Base-by-base conservation (phyloP, 306 rosid genomes). In the Potentilla sterilis region DNA sequence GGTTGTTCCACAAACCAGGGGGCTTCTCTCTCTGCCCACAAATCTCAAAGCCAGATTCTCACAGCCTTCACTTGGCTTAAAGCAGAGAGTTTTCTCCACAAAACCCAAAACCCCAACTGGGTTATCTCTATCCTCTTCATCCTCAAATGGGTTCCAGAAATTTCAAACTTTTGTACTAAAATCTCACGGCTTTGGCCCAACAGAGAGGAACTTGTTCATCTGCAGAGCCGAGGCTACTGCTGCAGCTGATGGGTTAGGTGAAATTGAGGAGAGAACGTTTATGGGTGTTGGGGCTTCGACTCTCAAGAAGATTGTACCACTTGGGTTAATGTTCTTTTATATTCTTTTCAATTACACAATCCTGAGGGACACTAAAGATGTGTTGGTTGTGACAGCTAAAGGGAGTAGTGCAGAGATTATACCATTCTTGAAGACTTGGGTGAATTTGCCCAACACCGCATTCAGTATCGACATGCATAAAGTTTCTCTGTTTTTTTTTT, bases 361-460 rank as follows among this genome's bases (percentile, higher is more conserved):
- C 70, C 91, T 93, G 2, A 83, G 97, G 70, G 98, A 93, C 75
- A 93, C 98, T 0, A 93, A 91, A 67, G 98, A 91, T 78, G 98
- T 93, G n/a, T n/a, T n/a, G n/a, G n/a, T n/a, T n/a, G n/a, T n/a
- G n/a, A n/a, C n/a, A n/a, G n/a, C n/a, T n/a, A n/a, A n/a, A n/a
- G n/a, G n/a, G n/a, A n/a, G n/a, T n/a, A n/a, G n/a, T n/a, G n/a
- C n/a, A n/a, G n/a, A n/a, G n/a, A n/a, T n/a, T n/a, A n/a, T n/a
- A n/a, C n/a, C n/a, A n/a, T n/a, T n/a, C n/a, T n/a, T n/a, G 12
- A 93, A 93, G 75, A 91, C 97, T 19, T 93, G 98, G 97, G 98
- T 93, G 63, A 93, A 93, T 59, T 86, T 93, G 86, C 98, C 98
- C 3, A 89, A n/a, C n/a, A n/a, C n/a, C n/a, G n/a, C n/a, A n/a